Conservation (phyloP, 805 yeast genomes). For the Maudiozyma pseudohumilis region DNA sequence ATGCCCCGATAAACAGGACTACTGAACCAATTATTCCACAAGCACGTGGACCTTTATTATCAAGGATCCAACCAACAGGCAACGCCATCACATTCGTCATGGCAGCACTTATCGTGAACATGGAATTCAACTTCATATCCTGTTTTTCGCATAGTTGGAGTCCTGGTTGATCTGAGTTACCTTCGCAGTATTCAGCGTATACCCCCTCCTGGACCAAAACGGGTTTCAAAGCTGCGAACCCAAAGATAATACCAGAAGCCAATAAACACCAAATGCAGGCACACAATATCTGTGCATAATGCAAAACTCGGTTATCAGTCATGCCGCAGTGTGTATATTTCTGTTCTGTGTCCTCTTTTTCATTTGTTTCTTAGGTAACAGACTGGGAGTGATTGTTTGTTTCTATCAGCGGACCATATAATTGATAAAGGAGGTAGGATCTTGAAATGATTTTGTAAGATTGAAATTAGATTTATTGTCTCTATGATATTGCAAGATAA, state of each 20-base stretch:
- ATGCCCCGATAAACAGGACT: conserved; percentile 48
- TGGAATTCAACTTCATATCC: conserved; percentile 68
- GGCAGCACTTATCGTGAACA: conserved; percentile 83
- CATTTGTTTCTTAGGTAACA: no score
- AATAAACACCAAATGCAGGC: conserved; percentile 80
- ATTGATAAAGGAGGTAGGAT: no score
- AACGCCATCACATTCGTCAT: conserved; percentile 76
- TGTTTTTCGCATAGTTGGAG: conserved; percentile 81
- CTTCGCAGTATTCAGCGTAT: conserved; percentile 49
- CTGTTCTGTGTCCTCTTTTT: no score
- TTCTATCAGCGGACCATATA: no score
- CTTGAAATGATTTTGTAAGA: no score
- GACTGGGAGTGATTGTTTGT: no score
- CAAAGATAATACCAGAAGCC: conserved; percentile 91
- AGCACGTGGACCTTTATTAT: conserved; percentile 68
- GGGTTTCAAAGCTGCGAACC: conserved; percentile 91
- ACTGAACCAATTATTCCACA: conserved; percentile 68
- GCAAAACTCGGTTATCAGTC: no score
- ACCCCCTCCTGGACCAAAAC: conserved; percentile 69
- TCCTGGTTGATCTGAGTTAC: conserved; percentile 10
- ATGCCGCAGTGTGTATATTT: no score
- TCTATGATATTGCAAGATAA: no score
- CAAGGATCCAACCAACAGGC: conserved; percentile 72
- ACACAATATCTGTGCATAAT: conserved; percentile 47
- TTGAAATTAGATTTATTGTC: not conserved